Conservation (phyloP, 2,329 filamentous ascomycete species). For the Pestalotiopsis sp. region DNA sequence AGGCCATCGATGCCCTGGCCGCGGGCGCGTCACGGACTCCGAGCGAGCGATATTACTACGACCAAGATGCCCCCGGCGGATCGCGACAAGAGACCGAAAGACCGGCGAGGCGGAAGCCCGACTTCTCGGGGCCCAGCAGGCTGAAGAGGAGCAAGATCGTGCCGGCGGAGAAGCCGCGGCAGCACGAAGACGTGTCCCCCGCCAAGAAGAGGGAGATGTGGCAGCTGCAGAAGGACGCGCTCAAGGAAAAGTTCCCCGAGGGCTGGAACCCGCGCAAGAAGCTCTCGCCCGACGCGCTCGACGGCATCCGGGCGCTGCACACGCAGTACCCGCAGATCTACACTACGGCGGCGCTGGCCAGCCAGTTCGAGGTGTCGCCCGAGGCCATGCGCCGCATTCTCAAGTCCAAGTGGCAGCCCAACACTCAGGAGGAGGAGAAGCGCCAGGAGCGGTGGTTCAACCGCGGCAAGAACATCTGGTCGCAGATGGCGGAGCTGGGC, state of each 20-base stretch:
- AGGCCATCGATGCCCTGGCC: constrained; percentile 36
- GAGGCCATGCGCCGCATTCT: constrained; percentile 89
- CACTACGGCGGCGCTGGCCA: constrained; percentile 72
- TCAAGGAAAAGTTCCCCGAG: constrained; percentile 78
- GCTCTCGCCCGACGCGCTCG: constrained; percentile 87
- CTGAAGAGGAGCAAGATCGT: constrained; percentile 29
- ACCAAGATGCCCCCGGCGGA: background rate
- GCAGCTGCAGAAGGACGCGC: constrained; percentile 74
- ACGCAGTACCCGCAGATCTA: constrained; percentile 76
- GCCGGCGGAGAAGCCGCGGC: constrained; percentile 18
- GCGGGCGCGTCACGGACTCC: constrained; percentile 18
- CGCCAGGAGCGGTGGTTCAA: constrained; percentile 65
- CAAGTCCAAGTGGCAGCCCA: constrained; percentile 74
- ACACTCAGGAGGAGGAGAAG: constrained; percentile 55
- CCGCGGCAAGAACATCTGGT: constrained; percentile 63
- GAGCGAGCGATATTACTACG: background rate
- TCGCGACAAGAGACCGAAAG: background rate
- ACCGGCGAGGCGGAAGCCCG: constrained; percentile 15
- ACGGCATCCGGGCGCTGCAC: constrained; percentile 86
- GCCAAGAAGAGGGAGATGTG: constrained; percentile 55
- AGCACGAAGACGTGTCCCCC: constrained; percentile 13
- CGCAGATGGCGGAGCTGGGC: constrained; percentile 60
- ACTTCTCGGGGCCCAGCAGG: constrained; percentile 18
- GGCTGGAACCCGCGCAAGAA: constrained; percentile 84
- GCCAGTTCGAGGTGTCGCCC: constrained; percentile 82